Evolutionary conservation across 139 green algal species (phyloP).

Genomic region (Marvania coccoides): DNA sequence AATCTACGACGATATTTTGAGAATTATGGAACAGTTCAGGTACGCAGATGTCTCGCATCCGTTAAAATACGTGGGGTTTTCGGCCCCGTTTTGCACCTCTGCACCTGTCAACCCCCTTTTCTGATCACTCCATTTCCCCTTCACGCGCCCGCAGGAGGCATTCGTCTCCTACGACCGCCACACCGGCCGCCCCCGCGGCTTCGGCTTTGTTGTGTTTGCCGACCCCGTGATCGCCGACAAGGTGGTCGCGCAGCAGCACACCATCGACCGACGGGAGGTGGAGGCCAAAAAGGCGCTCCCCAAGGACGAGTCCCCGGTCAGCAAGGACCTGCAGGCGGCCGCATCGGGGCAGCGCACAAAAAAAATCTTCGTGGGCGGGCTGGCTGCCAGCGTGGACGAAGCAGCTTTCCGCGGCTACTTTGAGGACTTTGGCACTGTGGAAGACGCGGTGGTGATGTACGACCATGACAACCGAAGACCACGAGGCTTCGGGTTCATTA

Average conservation of each 20-base stretch:
- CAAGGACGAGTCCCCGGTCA: conserved; percentile 71
- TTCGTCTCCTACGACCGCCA: conserved; percentile 85
- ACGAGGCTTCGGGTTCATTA: conserved; percentile 95
- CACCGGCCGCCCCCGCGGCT: conserved; percentile 78
- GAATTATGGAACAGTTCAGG: conserved; percentile 74
- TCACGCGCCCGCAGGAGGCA: conserved; percentile 39
- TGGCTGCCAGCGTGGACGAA: conserved; percentile 84
- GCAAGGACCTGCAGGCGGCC: conserved; percentile 31
- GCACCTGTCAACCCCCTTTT: background rate
- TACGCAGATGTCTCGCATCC: background rate
- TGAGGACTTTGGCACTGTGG: conserved; percentile 70
- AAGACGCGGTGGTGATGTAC: conserved; percentile 88
- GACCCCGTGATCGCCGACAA: conserved; percentile 80
- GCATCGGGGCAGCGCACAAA: conserved; percentile 44
- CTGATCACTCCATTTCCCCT: background rate
- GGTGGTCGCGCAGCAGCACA: conserved; percentile 79
- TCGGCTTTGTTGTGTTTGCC: conserved; percentile 90
- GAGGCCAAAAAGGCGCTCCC: conserved; percentile 93
- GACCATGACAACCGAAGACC: conserved; percentile 90
- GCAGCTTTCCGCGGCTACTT: conserved; percentile 71
- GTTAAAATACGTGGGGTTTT: background rate
- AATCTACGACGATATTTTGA: conserved; percentile 71
- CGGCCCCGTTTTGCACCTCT: too few relatives aligned
- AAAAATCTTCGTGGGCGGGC: conserved; percentile 94
- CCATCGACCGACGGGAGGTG: conserved; percentile 89